Evolutionary conservation across 805 yeast genomes (phyloP).

Genomic region (Kluyveromyces dobzhanskii): DNA sequence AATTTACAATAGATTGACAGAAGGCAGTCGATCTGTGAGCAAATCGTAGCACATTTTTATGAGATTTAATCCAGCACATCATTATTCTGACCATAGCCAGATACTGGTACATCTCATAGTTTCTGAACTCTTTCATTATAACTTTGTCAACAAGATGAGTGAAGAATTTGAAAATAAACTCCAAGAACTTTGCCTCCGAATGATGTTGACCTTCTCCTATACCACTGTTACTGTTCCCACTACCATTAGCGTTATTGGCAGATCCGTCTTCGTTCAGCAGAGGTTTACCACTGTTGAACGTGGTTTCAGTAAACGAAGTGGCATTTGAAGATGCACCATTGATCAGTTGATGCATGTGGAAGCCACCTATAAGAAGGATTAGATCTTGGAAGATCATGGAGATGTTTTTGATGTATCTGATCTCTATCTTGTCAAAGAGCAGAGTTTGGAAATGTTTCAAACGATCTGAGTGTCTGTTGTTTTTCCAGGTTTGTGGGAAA

Average conservation of each 20-base stretch:
- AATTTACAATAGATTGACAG: conserved; percentile 22
- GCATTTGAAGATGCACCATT: neutral
- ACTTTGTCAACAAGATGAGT: conserved; percentile 28
- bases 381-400: conserved; percentile 19
- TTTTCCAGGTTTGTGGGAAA: conserved; percentile 20
- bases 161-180: conserved; percentile 36
- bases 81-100: conserved; percentile 40
- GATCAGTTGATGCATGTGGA: conserved; percentile 10
- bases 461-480: conserved; percentile 4
- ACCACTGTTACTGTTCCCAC: neutral
- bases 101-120: conserved; percentile 14
- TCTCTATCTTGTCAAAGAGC: conserved; percentile 18
- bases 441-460: conserved; percentile 11
- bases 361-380: conserved; percentile 22
- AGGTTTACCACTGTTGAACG: conserved; percentile 1
- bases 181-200: conserved; percentile 22
- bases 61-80: conserved; percentile 49
- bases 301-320: neutral
- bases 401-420: conserved; percentile 21
- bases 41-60: conserved; percentile 34
- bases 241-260: neutral
- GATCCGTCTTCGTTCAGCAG: conserved; percentile 4
- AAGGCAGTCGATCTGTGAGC: conserved; percentile 28
- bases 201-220: neutral
- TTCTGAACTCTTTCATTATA: conserved; percentile 24